phyloP scores from a whole-genome alignment of 805 yeast species.

The Candida fluviatilis region DNA sequence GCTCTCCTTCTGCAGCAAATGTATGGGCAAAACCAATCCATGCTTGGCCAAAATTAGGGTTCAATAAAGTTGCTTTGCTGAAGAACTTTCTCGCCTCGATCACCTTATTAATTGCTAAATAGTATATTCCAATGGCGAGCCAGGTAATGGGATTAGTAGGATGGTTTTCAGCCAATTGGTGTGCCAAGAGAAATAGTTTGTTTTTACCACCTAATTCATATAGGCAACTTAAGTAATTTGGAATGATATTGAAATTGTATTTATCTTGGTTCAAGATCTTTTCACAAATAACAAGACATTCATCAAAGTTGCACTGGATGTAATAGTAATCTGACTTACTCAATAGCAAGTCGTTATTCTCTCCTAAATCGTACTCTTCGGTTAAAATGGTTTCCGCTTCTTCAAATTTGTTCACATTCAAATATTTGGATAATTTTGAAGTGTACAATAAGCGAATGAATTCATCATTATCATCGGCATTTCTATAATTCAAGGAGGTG shows the following conservation, averaged over 20 bases:
- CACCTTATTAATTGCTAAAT: slow-evolving; percentile 66
- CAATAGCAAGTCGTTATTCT: slow-evolving; percentile 65
- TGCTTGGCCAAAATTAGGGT: slow-evolving; percentile 89
- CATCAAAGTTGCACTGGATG: slow-evolving; percentile 73
- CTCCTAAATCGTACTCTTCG: slow-evolving; percentile 68
- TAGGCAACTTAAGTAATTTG: slow-evolving; percentile 77
- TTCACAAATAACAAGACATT: slow-evolving; percentile 75
- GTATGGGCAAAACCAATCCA: slow-evolving; percentile 99
- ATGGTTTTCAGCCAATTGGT: slow-evolving; percentile 77
- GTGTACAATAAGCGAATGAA: slow-evolving; percentile 74
- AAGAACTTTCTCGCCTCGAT: slow-evolving; percentile 84
- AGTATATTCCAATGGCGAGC: slow-evolving; percentile 90
- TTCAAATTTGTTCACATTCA: slow-evolving; percentile 51
- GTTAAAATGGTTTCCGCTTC: slow-evolving; percentile 63
- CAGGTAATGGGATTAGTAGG: slow-evolving; percentile 83
- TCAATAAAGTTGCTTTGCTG: slow-evolving; percentile 81
- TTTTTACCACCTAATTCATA: slow-evolving; percentile 82
- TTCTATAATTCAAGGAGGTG: slow-evolving; percentile 59
- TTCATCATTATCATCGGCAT: slow-evolving; percentile 75
- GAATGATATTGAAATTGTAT: slow-evolving; percentile 65
- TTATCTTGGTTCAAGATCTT: slow-evolving; percentile 54
- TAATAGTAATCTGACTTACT: slow-evolving; percentile 68
- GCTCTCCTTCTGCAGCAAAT: slow-evolving; percentile 97
- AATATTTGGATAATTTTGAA: slow-evolving; percentile 69
- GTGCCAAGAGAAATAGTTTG: slow-evolving; percentile 74